These are phyloP conservation scores for Alternaria metachromatica DNA, from an alignment of 2,329 filamentous ascomycete species.

Conservation along the genomic window DNA sequence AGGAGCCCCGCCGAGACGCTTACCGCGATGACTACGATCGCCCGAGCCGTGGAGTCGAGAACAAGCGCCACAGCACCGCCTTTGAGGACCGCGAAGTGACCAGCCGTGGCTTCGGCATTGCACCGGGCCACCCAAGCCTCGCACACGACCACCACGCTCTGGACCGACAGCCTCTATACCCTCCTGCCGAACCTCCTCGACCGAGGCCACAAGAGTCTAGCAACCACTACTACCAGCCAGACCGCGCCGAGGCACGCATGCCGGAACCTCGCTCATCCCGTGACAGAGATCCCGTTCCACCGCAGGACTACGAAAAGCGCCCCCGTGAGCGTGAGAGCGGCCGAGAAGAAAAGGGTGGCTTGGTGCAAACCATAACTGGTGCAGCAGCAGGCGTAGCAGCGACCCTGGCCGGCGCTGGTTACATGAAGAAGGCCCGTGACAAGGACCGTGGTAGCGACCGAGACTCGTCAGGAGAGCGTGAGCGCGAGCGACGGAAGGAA, in stretches of 20 bases:
- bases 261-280: slow-evolving; percentile 33
- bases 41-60: slow-evolving; percentile 49
- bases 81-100: slow-evolving; percentile 55
- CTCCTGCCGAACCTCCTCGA: slow-evolving; percentile 23
- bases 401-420: slow-evolving; percentile 37
- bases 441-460: slow-evolving; percentile 31
- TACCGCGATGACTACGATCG: slow-evolving; percentile 55
- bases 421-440: slow-evolving; percentile 38
- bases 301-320: slow-evolving; percentile 40
- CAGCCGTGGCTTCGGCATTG: slow-evolving; percentile 57
- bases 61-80: slow-evolving; percentile 43
- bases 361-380: slow-evolving; percentile 35
- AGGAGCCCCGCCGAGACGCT: slow-evolving; percentile 52
- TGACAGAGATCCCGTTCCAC: slow-evolving; percentile 30
- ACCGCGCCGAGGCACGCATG: slow-evolving; percentile 39
- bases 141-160: slow-evolving; percentile 48
- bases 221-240: slow-evolving; percentile 32
- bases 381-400: slow-evolving; percentile 41
- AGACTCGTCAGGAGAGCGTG: slow-evolving; percentile 36
- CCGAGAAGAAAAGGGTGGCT: slow-evolving; percentile 15
- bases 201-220: slow-evolving; percentile 23
- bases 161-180: slow-evolving; percentile 44
- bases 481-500: slow-evolving; percentile 48
- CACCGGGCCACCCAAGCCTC: slow-evolving; percentile 23
- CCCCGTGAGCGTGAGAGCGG: slow-evolving; percentile 40